Conservation (phyloP, 805 yeast genomes). For the Ogataea methylovora region DNA sequence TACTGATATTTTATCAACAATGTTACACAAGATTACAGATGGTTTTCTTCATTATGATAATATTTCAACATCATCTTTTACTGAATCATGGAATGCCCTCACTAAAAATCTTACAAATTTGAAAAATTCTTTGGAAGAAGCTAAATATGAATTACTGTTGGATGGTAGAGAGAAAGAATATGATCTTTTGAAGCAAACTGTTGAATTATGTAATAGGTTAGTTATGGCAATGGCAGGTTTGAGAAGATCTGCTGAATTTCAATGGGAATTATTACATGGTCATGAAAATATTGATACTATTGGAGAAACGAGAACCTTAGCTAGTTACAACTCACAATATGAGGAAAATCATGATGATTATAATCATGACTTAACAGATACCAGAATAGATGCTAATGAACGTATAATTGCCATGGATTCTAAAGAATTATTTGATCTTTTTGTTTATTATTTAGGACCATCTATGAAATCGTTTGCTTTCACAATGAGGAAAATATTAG, state of each 20-base stretch:
- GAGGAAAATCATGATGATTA: slow-evolving; percentile 21
- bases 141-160: slow-evolving; percentile 50
- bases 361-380: slow-evolving; percentile 13
- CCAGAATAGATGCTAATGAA: slow-evolving; percentile 8
- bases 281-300: neutral
- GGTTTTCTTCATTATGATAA: slow-evolving; percentile 43
- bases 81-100: slow-evolving; percentile 28
- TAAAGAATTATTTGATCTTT: slow-evolving; percentile 52
- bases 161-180: slow-evolving; percentile 52
- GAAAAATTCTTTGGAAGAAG: slow-evolving; percentile 41
- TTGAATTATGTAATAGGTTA: slow-evolving; percentile 43
- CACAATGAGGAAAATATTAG: slow-evolving; percentile 55
- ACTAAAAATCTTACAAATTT: slow-evolving; percentile 33
- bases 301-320: slow-evolving; percentile 13
- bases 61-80: slow-evolving; percentile 31
- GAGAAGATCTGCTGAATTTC: slow-evolving; percentile 61
- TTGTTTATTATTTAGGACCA: slow-evolving; percentile 65
- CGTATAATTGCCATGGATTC: slow-evolving; percentile 21
- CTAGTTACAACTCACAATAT: slow-evolving; percentile 1
- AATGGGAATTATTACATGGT: slow-evolving; percentile 43
- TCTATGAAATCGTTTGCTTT: slow-evolving; percentile 59
- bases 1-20: slow-evolving; percentile 43
- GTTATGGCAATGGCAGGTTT: slow-evolving; percentile 59
- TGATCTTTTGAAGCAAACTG: slow-evolving; percentile 35
- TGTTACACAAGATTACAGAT: slow-evolving; percentile 37